phyloP scores from a whole-genome alignment of 192 early-diverging fungal species.

The Entophlyctis luteolus region DNA sequence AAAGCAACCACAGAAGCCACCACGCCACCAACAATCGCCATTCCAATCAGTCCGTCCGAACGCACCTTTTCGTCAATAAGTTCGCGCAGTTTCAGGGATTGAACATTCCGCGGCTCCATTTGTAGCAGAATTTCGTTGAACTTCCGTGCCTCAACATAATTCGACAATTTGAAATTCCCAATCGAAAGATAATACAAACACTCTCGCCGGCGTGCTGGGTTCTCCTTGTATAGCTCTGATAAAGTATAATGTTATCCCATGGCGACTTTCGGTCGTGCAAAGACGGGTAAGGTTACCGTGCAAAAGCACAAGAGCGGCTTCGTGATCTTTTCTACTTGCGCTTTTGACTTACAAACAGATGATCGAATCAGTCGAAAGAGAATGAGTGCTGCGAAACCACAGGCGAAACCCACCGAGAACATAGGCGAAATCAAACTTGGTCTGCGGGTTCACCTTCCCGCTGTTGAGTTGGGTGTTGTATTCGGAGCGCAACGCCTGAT shows the following conservation, averaged over 20 bases:
- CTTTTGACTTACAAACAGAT: slow-evolving; percentile 42
- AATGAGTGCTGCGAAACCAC: neutral
- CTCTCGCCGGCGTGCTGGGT: slow-evolving; percentile 80
- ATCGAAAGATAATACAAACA: slow-evolving; percentile 93
- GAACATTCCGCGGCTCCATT: slow-evolving; percentile 78
- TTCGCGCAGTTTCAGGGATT: slow-evolving; percentile 65
- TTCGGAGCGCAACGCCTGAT: neutral
- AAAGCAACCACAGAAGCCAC: slow-evolving; percentile 69
- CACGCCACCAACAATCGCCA: slow-evolving; percentile 80
- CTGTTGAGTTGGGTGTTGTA: slow-evolving; percentile 47
- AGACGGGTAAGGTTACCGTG: slow-evolving; percentile 47
- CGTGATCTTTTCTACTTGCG: slow-evolving; percentile 61
- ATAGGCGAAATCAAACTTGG: slow-evolving; percentile 97
- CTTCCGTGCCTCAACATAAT: slow-evolving; percentile 76
- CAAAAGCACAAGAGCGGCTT: slow-evolving; percentile 71
- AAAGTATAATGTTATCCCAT: neutral
- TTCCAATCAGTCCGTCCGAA: slow-evolving; percentile 77
- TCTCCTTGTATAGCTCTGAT: slow-evolving; percentile 81
- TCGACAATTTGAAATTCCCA: slow-evolving; percentile 86
- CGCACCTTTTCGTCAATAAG: slow-evolving; percentile 82
- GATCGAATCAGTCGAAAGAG: neutral
- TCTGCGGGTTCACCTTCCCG: slow-evolving; percentile 70
- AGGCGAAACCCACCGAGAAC: slow-evolving; percentile 63
- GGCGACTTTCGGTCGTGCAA: neutral
- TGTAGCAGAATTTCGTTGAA: slow-evolving; percentile 78